Conservation (phyloP, 495 filamentous ascomycete species). For the Neurospora sp. region DNA sequence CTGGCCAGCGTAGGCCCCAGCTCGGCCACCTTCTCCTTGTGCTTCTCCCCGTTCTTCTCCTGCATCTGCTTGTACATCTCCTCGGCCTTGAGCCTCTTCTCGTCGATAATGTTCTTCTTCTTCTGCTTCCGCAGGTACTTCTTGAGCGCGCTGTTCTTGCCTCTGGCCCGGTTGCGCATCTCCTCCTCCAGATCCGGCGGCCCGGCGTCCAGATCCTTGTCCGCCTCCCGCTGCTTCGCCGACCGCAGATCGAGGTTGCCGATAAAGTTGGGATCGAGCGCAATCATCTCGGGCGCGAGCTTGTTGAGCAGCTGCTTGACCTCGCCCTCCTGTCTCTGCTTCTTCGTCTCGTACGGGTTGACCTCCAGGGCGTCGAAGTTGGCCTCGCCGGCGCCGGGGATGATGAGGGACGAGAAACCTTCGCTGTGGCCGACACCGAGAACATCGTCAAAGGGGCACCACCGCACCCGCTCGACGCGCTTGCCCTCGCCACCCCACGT, state of each 20-base stretch:
- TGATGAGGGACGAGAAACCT: constrained; percentile 80
- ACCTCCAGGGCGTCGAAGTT: constrained; percentile 91
- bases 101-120: constrained; percentile 84
- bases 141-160: constrained; percentile 83
- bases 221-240: constrained; percentile 58
- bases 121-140: constrained; percentile 86
- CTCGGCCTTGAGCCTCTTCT: constrained; percentile 55
- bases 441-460: constrained; percentile 93
- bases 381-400: constrained; percentile 89
- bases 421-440: constrained; percentile 74
- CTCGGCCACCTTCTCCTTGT: constrained; percentile 32
- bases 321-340: constrained; percentile 89
- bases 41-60: constrained; percentile 29
- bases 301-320: constrained; percentile 84
- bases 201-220: constrained; percentile 64
- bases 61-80: constrained; percentile 37
- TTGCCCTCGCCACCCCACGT: constrained; percentile 82
- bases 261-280: constrained; percentile 79
- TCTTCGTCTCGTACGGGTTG: constrained; percentile 93
- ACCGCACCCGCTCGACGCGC: constrained; percentile 66
- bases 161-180: constrained; percentile 60
- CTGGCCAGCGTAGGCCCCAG: constrained; percentile 36
- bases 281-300: constrained; percentile 94
- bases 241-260: constrained; percentile 73
- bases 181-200: constrained; percentile 63